Conservation (phyloP, 169 alveolate species). For the Plasmodium billcollinsi region DNA sequence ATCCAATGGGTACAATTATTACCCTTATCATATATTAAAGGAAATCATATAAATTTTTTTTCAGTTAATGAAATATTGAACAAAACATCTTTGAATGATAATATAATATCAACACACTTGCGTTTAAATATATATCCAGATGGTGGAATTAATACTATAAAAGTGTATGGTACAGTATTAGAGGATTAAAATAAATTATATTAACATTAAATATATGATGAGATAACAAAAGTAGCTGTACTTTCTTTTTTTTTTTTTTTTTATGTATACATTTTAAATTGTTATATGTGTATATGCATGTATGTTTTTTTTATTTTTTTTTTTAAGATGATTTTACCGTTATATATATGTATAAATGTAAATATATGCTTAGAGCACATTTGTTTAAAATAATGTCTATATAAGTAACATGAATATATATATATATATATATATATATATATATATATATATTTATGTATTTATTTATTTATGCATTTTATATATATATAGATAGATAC, state of each 20-base stretch:
- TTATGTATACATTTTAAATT: too few relatives aligned
- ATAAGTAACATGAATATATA: not conserved
- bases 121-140: slow-evolving; percentile 76
- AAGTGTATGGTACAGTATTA: slow-evolving; percentile 57
- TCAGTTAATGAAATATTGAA: slow-evolving; percentile 9
- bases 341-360: too few relatives aligned
- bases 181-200: slow-evolving; percentile 3
- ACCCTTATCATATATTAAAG: slow-evolving; percentile 75
- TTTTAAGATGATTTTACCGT: too few relatives aligned
- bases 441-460: not conserved
- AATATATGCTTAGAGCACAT: not conserved
- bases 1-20: slow-evolving; percentile 62
- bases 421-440: not conserved
- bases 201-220: too few relatives aligned
- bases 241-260: too few relatives aligned
- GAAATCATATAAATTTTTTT: slow-evolving; percentile 73
- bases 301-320: too few relatives aligned
- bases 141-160: slow-evolving; percentile 76
- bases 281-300: too few relatives aligned
- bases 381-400: not conserved
- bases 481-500: not conserved
- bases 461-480: not conserved
- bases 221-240: too few relatives aligned
- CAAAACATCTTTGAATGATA: not conserved
- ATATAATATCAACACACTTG: slow-evolving; percentile 41